Conservation (phyloP, 192 early-diverging fungal species). For the Piromyces sp. region DNA sequence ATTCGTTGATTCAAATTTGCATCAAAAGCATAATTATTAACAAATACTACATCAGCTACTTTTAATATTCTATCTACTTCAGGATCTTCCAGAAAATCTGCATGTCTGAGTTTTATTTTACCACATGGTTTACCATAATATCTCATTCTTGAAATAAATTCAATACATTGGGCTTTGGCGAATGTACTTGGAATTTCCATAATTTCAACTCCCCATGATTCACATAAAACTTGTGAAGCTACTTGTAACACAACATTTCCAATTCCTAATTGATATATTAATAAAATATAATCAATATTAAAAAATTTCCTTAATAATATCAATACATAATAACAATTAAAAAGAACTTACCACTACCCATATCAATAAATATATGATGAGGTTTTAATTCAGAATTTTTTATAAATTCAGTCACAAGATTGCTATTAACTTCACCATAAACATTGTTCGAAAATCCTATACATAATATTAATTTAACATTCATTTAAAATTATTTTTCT, state of each 20-base stretch:
- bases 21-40: slow-evolving; percentile 91
- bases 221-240: slow-evolving; percentile 69
- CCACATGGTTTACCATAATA: slow-evolving; percentile 27
- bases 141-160: slow-evolving; percentile 69
- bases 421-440: slow-evolving; percentile 84
- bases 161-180: slow-evolving; percentile 56
- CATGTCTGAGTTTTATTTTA: slow-evolving; percentile 45
- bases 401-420: slow-evolving; percentile 71
- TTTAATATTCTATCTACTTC: slow-evolving; percentile 49
- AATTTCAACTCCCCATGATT: slow-evolving; percentile 74
- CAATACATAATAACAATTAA: too few relatives aligned
- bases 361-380: slow-evolving; percentile 69
- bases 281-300: not conserved
- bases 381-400: slow-evolving; percentile 38
- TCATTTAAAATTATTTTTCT: too few relatives aligned
- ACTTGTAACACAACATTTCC: slow-evolving; percentile 95
- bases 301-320: too few relatives aligned
- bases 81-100: slow-evolving; percentile 69
- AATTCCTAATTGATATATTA: slow-evolving; percentile 44
- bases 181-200: slow-evolving; percentile 69
- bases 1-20: slow-evolving; percentile 65
- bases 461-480: too few relatives aligned
- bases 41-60: slow-evolving; percentile 77
- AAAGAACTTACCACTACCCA: slow-evolving; percentile 30
- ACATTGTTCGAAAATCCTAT: slow-evolving; percentile 80